Base-by-base conservation (phyloP, 73 alveolate genomes). In the Durusdinium trenchii region DNA sequence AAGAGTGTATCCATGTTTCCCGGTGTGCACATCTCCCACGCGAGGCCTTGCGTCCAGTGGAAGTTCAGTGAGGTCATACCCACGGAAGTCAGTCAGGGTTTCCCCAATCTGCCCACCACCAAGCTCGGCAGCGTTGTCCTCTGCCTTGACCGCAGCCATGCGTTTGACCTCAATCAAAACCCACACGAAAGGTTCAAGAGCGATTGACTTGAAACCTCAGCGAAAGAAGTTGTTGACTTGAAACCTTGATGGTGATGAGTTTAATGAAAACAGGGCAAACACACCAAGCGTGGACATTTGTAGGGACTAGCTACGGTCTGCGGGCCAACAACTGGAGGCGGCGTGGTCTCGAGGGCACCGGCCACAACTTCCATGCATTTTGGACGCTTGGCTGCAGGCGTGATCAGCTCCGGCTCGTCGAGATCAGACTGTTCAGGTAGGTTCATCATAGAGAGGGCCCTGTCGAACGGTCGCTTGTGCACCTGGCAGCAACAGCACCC, bases 311-410 rank as follows among this genome's bases (percentile, higher is more conserved):
- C 3, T 14, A 69, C 82, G 10, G 82, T 69, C 50, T 69, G 82
- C 23, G 47, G 47, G 14, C 82, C 82, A 35, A 69, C 82, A 6
- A 69, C 50, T n/a, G 82, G 82, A 20, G 82, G 82, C 32, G 76
- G 76, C 5, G 76, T 62, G 76, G 38, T 9, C 36, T 69, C 82
- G 7, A 69, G 50, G 23, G 51, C 50, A 3, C 5, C 50, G 6
- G 82, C 82, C n/a, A 69, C 50, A 4, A 69, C 82, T n/a, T 6
- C 51, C 47, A n/a, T 48, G n/a, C 32, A 30, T 69, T 69, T 69
- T 18, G 82, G 82, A 26, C 82, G 82, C 82, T 69, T 69, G 82
- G 82, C 50, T 4, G 82, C 82, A 20, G 82, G 82, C n/a, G 50
- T 69, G 47, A 67, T 42, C 35, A 67, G 45, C 43, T 67, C 79